These are phyloP conservation scores for Phytopythium kandeliae DNA, from an alignment of 352 stramenopile genomes.

Conservation along the genomic window DNA sequence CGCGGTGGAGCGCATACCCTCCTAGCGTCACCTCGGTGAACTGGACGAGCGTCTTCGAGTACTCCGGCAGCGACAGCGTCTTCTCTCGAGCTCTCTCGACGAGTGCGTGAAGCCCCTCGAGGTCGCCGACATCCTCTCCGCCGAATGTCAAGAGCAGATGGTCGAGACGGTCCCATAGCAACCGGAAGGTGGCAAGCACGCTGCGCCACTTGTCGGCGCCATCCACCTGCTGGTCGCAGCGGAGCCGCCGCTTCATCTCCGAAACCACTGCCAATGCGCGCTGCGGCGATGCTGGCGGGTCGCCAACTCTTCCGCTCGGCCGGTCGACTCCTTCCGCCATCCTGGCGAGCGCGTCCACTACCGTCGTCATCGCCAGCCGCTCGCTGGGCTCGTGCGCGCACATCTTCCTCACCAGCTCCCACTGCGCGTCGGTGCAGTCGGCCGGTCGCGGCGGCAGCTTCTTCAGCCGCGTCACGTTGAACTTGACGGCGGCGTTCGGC, in stretches of 20 bases:
- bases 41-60: neutral
- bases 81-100: neutral
- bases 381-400: neutral
- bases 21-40: conserved; percentile 2
- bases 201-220: neutral
- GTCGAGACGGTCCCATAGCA: conserved; percentile 2
- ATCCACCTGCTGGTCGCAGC: neutral
- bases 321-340: too few relatives aligned
- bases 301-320: neutral
- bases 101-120: neutral
- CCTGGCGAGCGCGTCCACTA: neutral
- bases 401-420: neutral
- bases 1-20: conserved; percentile 4
- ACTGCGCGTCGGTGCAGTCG: neutral
- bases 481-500: conserved; percentile 1
- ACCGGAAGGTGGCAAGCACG: neutral
- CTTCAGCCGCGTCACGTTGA: neutral
- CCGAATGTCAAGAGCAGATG: neutral
- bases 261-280: neutral
- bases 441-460: neutral
- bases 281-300: neutral
- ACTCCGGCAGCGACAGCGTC: neutral
- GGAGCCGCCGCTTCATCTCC: neutral
- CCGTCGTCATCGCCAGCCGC: neutral
- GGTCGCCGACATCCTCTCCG: neutral